Conservation (phyloP, 1,284 basidiomycete genomes). For the Phellopilus nigrolimitatus region DNA sequence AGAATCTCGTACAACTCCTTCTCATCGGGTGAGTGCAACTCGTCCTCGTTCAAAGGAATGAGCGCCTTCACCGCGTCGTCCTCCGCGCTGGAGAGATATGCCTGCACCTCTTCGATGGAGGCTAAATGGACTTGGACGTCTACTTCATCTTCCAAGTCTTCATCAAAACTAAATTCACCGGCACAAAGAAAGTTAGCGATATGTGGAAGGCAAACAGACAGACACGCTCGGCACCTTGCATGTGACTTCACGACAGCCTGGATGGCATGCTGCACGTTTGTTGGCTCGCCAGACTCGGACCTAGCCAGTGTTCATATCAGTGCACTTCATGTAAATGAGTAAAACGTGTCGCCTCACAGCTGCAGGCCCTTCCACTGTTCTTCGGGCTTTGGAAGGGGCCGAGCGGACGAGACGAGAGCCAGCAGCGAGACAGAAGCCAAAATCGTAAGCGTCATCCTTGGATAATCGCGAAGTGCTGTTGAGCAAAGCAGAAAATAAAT, state of each 20-base stretch:
- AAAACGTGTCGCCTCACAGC: not conserved
- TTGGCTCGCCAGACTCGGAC: conserved; percentile 23
- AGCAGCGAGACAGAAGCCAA: conserved; percentile 39
- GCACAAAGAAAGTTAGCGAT: not conserved
- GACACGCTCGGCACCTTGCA: conserved; percentile 32
- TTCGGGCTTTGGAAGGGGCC: conserved; percentile 31
- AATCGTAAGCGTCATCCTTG: conserved; percentile 36
- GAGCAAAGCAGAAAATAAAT: not conserved
- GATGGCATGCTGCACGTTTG: conserved; percentile 31
- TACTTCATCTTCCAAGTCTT: conserved; percentile 15
- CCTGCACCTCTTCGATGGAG: conserved; percentile 31
- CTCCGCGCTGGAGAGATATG: conserved; percentile 29
- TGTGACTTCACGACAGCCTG: conserved; percentile 37
- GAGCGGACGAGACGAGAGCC: conserved; percentile 43
- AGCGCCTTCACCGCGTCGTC: conserved; percentile 32
- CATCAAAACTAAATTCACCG: not conserved
- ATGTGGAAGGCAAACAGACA: not conserved
- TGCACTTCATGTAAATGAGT: not conserved
- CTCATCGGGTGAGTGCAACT: conserved; percentile 30
- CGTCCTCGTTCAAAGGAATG: conserved; percentile 29
- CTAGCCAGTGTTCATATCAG: conserved; percentile 22
- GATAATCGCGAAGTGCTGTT: not conserved
- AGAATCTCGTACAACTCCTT: conserved; percentile 32
- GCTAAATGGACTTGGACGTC: conserved; percentile 31
- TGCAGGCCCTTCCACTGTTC: conserved; percentile 22